Evolutionary conservation across 1,284 basidiomycete genomes (phyloP).

Genomic region (Mycosarcoma mackinlayi): DNA sequence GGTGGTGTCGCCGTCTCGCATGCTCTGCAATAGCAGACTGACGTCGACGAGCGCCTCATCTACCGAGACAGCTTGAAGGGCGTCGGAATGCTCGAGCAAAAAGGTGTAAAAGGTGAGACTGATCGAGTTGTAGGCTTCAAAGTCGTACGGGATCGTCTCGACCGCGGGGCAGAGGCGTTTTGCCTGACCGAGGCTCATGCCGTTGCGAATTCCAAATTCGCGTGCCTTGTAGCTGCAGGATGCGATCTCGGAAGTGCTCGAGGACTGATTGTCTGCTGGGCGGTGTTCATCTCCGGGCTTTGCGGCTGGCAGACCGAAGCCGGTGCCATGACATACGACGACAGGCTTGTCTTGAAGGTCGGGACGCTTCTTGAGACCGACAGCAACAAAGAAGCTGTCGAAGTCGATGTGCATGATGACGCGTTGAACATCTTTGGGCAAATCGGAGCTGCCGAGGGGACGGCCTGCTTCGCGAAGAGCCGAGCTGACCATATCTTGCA

Average conservation of each 20-base stretch:
- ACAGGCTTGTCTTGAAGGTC: constrained; percentile 74
- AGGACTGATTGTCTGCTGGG: constrained; percentile 35
- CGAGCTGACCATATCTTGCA: constrained; percentile 79
- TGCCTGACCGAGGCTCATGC: constrained; percentile 80
- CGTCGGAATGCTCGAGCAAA: constrained; percentile 86
- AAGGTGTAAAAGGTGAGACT: constrained; percentile 92
- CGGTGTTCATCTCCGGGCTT: constrained; percentile 28
- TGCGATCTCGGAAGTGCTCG: constrained; percentile 78
- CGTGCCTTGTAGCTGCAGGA: constrained; percentile 94
- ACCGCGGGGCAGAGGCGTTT: constrained; percentile 68
- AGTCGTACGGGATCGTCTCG: constrained; percentile 89
- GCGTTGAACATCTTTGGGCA: constrained; percentile 66
- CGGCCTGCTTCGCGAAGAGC: constrained; percentile 75
- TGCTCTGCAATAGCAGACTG: constrained; percentile 73
- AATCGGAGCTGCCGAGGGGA: constrained; percentile 73
- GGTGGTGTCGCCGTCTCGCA: constrained; percentile 36
- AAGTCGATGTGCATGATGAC: constrained; percentile 72
- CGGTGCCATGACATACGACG: constrained; percentile 88
- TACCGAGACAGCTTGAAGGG: constrained; percentile 92
- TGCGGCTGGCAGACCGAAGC: constrained; percentile 24
- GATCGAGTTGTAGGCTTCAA: constrained; percentile 72
- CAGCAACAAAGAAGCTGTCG: constrained; percentile 90
- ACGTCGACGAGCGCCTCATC: constrained; percentile 96
- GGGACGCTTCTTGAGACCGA: constrained; percentile 58
- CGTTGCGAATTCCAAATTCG: constrained; percentile 86